Conservation (phyloP, 140 eudicot species). For the Stevia rebaudiana region DNA sequence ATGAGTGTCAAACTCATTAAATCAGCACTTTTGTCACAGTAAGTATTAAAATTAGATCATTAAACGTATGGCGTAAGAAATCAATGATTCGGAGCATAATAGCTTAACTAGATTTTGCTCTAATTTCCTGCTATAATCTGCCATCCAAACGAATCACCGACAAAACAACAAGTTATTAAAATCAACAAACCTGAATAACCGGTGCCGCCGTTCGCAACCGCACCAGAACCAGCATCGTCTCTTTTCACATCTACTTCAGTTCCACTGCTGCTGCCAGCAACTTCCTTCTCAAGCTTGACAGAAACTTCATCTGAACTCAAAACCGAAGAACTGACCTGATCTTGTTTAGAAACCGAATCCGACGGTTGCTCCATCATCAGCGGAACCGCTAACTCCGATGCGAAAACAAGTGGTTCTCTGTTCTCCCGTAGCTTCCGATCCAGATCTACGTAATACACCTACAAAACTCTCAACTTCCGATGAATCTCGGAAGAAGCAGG, state of each 20-base stretch:
- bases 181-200: conserved; percentile 44
- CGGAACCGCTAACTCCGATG: conserved; percentile 18
- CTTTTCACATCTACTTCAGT: conserved; percentile 28
- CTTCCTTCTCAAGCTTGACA: conserved; percentile 29
- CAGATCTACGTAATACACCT: conserved; percentile 19
- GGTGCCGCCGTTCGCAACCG: conserved; percentile 43
- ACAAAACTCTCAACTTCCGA: conserved; percentile 5
- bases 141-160: not conserved
- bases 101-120: not conserved
- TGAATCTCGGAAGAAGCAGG: not conserved
- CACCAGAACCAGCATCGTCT: conserved; percentile 9
- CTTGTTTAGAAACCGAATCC: conserved; percentile 14
- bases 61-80: not conserved
- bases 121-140: not conserved
- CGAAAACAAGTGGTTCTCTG: not conserved
- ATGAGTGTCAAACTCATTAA: conserved; percentile 32
- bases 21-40: conserved; percentile 9
- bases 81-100: not conserved
- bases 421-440: conserved; percentile 8
- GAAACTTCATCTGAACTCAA: conserved; percentile 39
- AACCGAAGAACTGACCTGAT: conserved; percentile 13
- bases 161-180: conserved; percentile 7
- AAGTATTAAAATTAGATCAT: not conserved
- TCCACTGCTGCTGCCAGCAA: conserved; percentile 16
- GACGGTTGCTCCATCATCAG: conserved; percentile 29